These are phyloP conservation scores for Amanita inopinata DNA, from an alignment of 768 basidiomycete genomes.

Conservation along the genomic window DNA sequence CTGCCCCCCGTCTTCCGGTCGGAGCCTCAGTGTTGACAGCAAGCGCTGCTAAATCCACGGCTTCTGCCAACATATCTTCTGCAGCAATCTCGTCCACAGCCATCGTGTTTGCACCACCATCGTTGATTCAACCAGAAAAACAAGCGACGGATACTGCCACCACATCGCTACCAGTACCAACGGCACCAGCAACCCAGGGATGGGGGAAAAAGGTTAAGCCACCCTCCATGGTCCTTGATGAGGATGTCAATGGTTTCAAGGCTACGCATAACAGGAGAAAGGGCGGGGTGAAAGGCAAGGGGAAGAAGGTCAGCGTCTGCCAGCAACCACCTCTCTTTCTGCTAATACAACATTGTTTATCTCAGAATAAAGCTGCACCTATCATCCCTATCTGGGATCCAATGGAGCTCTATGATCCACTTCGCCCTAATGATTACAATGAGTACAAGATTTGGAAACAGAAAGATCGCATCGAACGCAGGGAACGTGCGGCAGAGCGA, in stretches of 20 bases:
- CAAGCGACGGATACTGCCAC: constrained; percentile 16
- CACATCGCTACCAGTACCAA: constrained; percentile 3
- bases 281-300: constrained; percentile 42
- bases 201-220: constrained; percentile 90
- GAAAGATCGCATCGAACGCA: constrained; percentile 63
- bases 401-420: constrained; percentile 67
- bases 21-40: constrained; percentile 50
- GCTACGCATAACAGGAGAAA: constrained; percentile 44
- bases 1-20: constrained; percentile 43
- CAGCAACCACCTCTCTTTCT: constrained; percentile 1
- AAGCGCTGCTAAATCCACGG: constrained; percentile 16
- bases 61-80: constrained; percentile 16
- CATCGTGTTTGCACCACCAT: constrained; percentile 62
- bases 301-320: constrained; percentile 47
- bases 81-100: constrained; percentile 47
- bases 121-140: constrained; percentile 33
- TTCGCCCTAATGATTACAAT: constrained; percentile 81
- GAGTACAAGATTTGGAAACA: constrained; percentile 80
- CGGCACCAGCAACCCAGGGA: constrained; percentile 37
- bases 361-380: constrained; percentile 52
- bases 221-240: constrained; percentile 83
- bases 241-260: constrained; percentile 81
- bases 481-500: constrained; percentile 57
- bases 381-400: constrained; percentile 65
- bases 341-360: constrained; percentile 5